Evolutionary conservation across 129 eudicot genomes (phyloP), one percentile per base, ranked within the genome.

Genomic region (Centaurea solstitialis): DNA sequence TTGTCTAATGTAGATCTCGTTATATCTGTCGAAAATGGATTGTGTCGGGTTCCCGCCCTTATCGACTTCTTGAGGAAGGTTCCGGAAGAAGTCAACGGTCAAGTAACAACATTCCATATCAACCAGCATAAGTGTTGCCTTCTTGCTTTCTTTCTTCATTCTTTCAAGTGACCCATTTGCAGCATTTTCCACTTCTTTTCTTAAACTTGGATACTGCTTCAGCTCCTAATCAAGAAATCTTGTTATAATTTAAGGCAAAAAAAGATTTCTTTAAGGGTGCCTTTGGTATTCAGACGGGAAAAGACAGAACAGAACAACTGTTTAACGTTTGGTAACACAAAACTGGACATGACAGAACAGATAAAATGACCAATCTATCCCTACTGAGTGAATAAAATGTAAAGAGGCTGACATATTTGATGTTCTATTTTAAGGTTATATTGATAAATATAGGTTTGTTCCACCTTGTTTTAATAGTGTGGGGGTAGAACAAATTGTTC

Each of bases 91-190:
- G 53, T 86, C 86, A 74, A 47, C 87, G 0, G 89, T 88, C 28
- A 88, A 72, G 70, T 88, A 88, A 45, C 87, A 85, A 70, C 87
- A 85, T 80, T 88, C 91, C 91, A 85, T 85, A 28, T 88, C 91
- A 37, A 88, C 89, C 77, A 88, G 78, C 87, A 86, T 82, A 9
- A 83, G 72, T n/a, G 86, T 85, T 15, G 89, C 86, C 66, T 88
- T 88, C 57, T 68, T 82, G 24, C 91, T 88, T 77, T 88, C 89
- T 0, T 71, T 79, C 57, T 85, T 84, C 83, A 88, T 82, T 45
- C 84, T 85, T 21, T 85, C 86, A 43, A 88, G 86, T 9, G 91
- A 84, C 37, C 82, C 81, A 53, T 76, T 66, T 21, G 91, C 87
- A n/a, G 91, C 89, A 75, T 73, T 20, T 47, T 85, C 89, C 37